A percentile compares a stretch with the other conserved stretches of the same genome.
Evolutionary conservation across 2,329 filamentous ascomycete genomes (phyloP).

Genomic region (Metarhizium brunneum): DNA sequence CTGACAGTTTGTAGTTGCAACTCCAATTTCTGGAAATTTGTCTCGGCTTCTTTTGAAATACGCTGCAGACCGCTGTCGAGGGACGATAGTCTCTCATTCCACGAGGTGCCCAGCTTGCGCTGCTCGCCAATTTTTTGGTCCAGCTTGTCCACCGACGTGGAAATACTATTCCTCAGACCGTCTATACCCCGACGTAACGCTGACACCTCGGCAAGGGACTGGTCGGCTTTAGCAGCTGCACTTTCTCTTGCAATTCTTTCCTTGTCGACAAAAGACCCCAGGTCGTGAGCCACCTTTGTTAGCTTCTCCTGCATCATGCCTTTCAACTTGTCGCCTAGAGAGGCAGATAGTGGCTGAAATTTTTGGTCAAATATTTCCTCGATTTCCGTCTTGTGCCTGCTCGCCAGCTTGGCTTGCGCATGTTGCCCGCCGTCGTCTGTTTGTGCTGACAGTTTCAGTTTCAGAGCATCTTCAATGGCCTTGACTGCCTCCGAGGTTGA

Average conservation of each 20-base stretch:
- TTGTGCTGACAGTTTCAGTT: background rate
- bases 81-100: background rate
- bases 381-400: background rate
- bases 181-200: conserved; percentile 2
- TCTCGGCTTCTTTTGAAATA: background rate
- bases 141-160: background rate
- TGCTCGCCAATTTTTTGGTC: background rate
- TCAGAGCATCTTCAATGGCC: conserved; percentile 1
- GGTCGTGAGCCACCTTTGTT: background rate
- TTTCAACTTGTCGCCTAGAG: background rate
- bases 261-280: conserved; percentile 13
- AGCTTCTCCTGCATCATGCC: conserved; percentile 6
- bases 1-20: conserved; percentile 31
- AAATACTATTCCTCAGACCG: background rate
- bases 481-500: background rate
- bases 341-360: background rate
- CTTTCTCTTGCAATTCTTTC: conserved; percentile 9
- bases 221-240: conserved; percentile 3
- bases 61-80: background rate
- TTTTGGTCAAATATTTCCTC: conserved; percentile 3
- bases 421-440: background rate
- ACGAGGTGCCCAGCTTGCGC: background rate
- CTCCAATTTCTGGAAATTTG: conserved; percentile 19
- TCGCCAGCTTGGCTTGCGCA: background rate
- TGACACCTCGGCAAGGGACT: conserved; percentile 4